phyloP scores from a whole-genome alignment of 805 yeast species.

The Starmerella khaoyaiensis region DNA sequence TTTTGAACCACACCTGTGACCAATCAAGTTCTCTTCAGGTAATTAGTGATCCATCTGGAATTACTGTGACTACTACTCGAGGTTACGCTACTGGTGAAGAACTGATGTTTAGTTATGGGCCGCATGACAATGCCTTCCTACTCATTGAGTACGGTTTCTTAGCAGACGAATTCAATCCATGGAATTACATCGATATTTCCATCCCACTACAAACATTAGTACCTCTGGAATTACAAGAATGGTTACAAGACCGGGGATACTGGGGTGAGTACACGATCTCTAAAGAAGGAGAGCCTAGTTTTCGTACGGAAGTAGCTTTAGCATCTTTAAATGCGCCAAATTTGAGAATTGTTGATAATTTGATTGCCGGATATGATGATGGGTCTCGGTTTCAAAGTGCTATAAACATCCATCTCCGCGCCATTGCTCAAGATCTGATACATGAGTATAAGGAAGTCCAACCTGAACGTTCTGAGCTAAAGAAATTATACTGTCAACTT shows the following conservation, averaged over 20 bases:
- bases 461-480: neutral
- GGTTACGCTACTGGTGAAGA: slow-evolving; percentile 39
- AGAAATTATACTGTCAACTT: neutral
- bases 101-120: slow-evolving; percentile 65
- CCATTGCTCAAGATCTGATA: neutral
- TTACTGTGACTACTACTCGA: slow-evolving; percentile 37
- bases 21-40: slow-evolving; percentile 19
- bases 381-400: slow-evolving; percentile 5
- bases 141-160: slow-evolving; percentile 78
- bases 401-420: neutral
- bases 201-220: slow-evolving; percentile 31
- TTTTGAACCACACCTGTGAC: slow-evolving; percentile 53
- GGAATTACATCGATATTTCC: slow-evolving; percentile 62
- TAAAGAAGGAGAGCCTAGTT: slow-evolving; percentile 30
- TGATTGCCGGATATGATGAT: slow-evolving; percentile 15
- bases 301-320: slow-evolving; percentile 62
- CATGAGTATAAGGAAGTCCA: neutral
- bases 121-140: slow-evolving; percentile 74
- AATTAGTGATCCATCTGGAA: slow-evolving; percentile 41
- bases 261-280: slow-evolving; percentile 63
- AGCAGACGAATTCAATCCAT: slow-evolving; percentile 36
- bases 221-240: slow-evolving; percentile 30
- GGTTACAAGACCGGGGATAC: slow-evolving; percentile 43
- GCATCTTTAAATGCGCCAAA: slow-evolving; percentile 29
- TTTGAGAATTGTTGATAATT: slow-evolving; percentile 6